Evolutionary conservation across 306 rosid species (phyloP).

Genomic region (Morella rubra): DNA sequence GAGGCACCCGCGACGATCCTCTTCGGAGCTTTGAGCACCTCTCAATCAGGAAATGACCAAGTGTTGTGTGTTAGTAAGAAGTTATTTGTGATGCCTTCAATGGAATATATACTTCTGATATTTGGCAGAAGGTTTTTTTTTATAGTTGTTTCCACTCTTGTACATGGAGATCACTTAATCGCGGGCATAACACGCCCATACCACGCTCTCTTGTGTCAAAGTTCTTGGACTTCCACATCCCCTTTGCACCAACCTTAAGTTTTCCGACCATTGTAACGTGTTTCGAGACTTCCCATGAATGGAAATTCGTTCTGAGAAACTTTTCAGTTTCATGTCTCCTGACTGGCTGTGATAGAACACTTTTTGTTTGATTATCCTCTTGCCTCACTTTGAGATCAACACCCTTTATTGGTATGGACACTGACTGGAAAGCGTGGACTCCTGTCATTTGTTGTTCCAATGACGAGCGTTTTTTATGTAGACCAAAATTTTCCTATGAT

Average conservation of each 20-base stretch:
- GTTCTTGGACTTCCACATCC: slow-evolving; percentile 26
- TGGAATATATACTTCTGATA: slow-evolving; percentile 26
- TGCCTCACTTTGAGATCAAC: slow-evolving; percentile 28
- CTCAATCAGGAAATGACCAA: slow-evolving; percentile 65
- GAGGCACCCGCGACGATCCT: slow-evolving; percentile 78
- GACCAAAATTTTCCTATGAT: too few relatives aligned
- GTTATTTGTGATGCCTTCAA: slow-evolving; percentile 9
- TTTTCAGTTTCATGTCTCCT: neutral
- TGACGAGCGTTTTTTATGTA: too few relatives aligned
- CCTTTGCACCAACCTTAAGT: slow-evolving; percentile 30
- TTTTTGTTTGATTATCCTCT: too few relatives aligned
- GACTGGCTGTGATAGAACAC: slow-evolving; percentile 37
- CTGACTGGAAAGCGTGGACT: neutral
- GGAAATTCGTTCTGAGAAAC: neutral
- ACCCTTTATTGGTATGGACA: neutral
- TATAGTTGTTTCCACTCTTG: slow-evolving; percentile 29
- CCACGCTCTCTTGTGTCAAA: slow-evolving; percentile 16
- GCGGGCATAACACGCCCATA: slow-evolving; percentile 23
- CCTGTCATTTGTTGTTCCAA: too few relatives aligned
- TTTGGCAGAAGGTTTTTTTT: slow-evolving; percentile 30
- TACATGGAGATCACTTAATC: slow-evolving; percentile 37
- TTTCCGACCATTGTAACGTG: slow-evolving; percentile 43
- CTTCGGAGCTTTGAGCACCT: slow-evolving; percentile 87
- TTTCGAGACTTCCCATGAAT: slow-evolving; percentile 18
- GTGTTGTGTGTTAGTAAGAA: neutral